Conservation (phyloP, 2,329 filamentous ascomycete genomes). For the Cryphonectria carpinicola region DNA sequence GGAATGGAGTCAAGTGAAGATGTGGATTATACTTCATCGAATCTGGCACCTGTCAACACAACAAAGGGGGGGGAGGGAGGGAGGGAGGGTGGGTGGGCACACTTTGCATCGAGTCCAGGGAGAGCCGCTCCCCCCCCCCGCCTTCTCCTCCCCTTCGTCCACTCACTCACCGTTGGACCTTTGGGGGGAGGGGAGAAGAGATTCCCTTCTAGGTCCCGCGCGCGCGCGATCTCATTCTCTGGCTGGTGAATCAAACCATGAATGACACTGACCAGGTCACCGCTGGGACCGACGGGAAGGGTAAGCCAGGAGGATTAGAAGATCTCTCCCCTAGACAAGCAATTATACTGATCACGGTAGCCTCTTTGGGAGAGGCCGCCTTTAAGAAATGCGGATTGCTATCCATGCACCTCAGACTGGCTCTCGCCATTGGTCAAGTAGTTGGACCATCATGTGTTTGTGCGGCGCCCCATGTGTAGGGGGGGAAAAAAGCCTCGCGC, state of each 20-base stretch:
- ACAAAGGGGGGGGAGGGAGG: not conserved
- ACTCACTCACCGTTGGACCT: not conserved
- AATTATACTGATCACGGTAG: not conserved
- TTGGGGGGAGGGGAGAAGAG: no score
- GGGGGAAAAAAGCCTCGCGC: not conserved
- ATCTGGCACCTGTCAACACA: not conserved
- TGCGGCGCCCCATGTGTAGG: not conserved
- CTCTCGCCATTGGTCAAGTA: not conserved
- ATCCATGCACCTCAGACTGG: not conserved
- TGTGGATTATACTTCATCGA: not conserved
- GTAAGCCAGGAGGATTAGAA: not conserved
- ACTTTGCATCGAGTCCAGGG: not conserved
- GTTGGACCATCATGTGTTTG: not conserved
- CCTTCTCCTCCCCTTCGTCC: not conserved
- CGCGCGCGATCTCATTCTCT: not conserved
- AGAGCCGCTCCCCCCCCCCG: no score
- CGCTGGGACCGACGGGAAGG: not conserved
- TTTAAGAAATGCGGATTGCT: not conserved
- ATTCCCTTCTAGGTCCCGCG: not conserved
- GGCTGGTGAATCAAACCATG: not conserved
- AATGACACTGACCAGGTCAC: not conserved
- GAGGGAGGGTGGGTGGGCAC: no score
- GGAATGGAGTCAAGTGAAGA: not conserved
- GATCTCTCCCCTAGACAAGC: not conserved
- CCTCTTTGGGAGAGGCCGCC: not conserved